Percentiles rank a stretch among this genome's conserved stretches.
Evolutionary conservation across 1,284 basidiomycete genomes (phyloP).

Genomic region (Porogramme epimiltina): DNA sequence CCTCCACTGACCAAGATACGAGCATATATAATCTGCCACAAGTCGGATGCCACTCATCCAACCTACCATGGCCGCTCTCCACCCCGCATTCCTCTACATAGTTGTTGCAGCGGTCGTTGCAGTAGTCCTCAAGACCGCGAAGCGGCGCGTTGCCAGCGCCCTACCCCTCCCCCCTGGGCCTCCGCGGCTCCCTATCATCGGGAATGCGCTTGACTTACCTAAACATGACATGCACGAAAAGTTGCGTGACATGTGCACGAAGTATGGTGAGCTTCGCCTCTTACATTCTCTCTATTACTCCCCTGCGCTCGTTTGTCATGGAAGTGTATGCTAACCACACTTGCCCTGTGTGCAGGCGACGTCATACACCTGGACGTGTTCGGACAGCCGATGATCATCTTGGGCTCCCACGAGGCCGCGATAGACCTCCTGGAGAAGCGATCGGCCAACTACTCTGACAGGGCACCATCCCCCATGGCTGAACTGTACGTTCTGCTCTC

Average conservation of each 20-base stretch:
- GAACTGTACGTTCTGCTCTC: conserved; percentile 10
- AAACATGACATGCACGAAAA: background rate
- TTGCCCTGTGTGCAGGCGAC: background rate
- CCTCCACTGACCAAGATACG: no score
- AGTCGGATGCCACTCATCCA: background rate
- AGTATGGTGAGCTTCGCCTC: conserved; percentile 1
- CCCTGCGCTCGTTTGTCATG: background rate
- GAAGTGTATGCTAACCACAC: no score
- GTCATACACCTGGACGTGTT: conserved; percentile 3
- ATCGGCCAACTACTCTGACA: conserved; percentile 12
- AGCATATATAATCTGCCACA: background rate
- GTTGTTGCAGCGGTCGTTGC: background rate
- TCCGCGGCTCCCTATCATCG: background rate
- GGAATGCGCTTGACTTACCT: conserved; percentile 1
- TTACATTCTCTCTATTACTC: background rate
- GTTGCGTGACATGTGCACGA: background rate
- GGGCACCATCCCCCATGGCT: conserved; percentile 8
- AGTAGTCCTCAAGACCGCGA: background rate
- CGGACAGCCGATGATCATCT: conserved; percentile 5
- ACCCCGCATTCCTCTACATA: background rate
- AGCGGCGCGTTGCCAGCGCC: background rate
- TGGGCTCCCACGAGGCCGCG: background rate
- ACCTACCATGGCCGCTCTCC: background rate
- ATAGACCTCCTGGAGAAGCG: conserved; percentile 13
- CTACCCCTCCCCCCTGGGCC: conserved; percentile 1